Evolutionary conservation across 768 basidiomycete species (phyloP).

Genomic region (Lactifluus subvellereus): DNA sequence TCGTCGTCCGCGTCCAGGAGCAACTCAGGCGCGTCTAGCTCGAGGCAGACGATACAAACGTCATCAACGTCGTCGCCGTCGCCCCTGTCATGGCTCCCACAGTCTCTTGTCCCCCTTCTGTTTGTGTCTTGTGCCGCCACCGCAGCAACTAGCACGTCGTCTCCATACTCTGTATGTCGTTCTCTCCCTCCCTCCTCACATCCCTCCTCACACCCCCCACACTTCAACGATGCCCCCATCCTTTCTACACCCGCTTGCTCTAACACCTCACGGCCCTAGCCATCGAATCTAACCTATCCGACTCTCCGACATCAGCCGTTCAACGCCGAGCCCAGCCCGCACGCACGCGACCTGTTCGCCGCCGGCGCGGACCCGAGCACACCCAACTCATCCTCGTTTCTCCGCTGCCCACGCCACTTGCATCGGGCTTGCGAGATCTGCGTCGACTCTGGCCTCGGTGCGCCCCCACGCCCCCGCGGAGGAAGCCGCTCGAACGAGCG

Average conservation of each 20-base stretch:
- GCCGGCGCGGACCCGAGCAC: constrained; percentile 57
- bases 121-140: constrained; percentile 25
- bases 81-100: neutral
- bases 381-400: constrained; percentile 54
- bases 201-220: neutral
- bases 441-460: constrained; percentile 48
- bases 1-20: constrained; percentile 26
- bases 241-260: neutral
- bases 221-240: neutral
- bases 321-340: constrained; percentile 30
- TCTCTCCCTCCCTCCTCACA: constrained; percentile 9
- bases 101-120: constrained; percentile 26
- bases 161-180: constrained; percentile 30
- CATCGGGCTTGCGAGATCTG: constrained; percentile 73
- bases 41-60: constrained; percentile 27
- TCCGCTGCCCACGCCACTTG: constrained; percentile 69
- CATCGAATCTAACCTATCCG: neutral
- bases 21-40: constrained; percentile 22
- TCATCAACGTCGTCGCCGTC: constrained; percentile 20
- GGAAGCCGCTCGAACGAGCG: constrained; percentile 15
- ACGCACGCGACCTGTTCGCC: constrained; percentile 48
- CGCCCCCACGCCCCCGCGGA: constrained; percentile 23
- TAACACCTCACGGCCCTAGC: constrained; percentile 26
- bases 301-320: constrained; percentile 14
- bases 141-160: neutral